A percentile compares a stretch with the other conserved stretches of the same genome.
These are phyloP conservation scores for Aciculoconidium aculeatum DNA, from an alignment of 805 yeast species.

Conservation along the genomic window DNA sequence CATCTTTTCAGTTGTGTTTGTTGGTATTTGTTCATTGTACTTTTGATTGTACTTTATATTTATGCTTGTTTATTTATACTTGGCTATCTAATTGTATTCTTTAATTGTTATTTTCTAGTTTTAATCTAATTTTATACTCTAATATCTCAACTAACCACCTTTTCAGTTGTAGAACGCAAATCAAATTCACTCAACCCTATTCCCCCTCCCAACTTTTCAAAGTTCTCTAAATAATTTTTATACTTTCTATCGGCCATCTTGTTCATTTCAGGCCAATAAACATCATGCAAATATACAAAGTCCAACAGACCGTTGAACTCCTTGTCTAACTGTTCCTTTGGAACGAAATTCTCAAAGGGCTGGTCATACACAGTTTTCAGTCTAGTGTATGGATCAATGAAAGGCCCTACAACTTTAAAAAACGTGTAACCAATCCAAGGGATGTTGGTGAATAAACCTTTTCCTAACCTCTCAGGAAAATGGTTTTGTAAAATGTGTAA, in stretches of 20 bases:
- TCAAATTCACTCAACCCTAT: slow-evolving; percentile 83
- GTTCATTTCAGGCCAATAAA: slow-evolving; percentile 71
- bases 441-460: slow-evolving; percentile 84
- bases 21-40: too few species aligned
- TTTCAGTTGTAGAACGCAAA: too few species aligned
- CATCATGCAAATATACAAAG: slow-evolving; percentile 74
- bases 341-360: slow-evolving; percentile 80
- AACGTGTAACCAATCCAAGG: slow-evolving; percentile 95
- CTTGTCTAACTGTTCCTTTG: slow-evolving; percentile 71
- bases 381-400: slow-evolving; percentile 91
- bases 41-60: too few species aligned
- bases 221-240: slow-evolving; percentile 60
- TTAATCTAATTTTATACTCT: too few species aligned
- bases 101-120: too few species aligned
- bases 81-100: too few species aligned
- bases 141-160: slow-evolving; percentile 1
- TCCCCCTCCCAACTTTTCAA: slow-evolving; percentile 59
- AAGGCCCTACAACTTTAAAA: slow-evolving; percentile 85
- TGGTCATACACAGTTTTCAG: slow-evolving; percentile 90
- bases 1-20: too few species aligned
- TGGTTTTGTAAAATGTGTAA: slow-evolving; percentile 92
- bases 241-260: slow-evolving; percentile 56
- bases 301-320: slow-evolving; percentile 82
- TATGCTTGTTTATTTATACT: too few species aligned
- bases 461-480: slow-evolving; percentile 95